Percentiles rank a stretch among this genome's conserved stretches.
phyloP scores from a whole-genome alignment of 2,329 filamentous ascomycete genomes.

The Paecilomyces niveus region DNA sequence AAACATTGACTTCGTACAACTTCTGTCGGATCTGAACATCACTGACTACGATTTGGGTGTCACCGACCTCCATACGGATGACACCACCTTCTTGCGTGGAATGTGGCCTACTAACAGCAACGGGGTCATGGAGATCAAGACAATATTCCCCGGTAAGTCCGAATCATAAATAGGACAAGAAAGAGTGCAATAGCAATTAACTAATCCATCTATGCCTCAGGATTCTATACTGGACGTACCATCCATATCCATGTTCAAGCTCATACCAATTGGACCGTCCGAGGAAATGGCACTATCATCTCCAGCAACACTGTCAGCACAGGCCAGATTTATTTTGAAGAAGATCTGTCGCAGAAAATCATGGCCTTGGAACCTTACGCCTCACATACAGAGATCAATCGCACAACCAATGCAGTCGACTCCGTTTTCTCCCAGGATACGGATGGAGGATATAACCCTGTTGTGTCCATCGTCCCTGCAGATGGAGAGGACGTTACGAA shows the following conservation, averaged over 20 bases:
- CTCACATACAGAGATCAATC: conserved; percentile 27
- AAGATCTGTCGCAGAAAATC: conserved; percentile 20
- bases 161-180: conserved; percentile 4
- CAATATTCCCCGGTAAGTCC: conserved; percentile 29
- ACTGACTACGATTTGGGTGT: conserved; percentile 15
- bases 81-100: conserved; percentile 39
- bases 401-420: conserved; percentile 24
- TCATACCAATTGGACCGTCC: conserved; percentile 25
- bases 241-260: conserved; percentile 43
- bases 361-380: conserved; percentile 29
- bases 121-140: conserved; percentile 42
- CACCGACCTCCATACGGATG: conserved; percentile 16
- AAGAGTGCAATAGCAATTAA: background rate
- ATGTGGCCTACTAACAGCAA: conserved; percentile 38
- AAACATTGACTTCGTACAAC: conserved; percentile 19
- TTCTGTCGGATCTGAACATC: conserved; percentile 22
- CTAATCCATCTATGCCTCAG: conserved; percentile 12
- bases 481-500: conserved; percentile 29
- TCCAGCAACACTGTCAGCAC: conserved; percentile 20
- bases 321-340: conserved; percentile 26
- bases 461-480: conserved; percentile 22
- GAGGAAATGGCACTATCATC: conserved; percentile 19
- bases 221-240: conserved; percentile 36
- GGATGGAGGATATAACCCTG: conserved; percentile 21
- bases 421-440: conserved; percentile 4